Base-by-base conservation (phyloP, 139 green algal species). In the Chlorella sorokiniana region DNA sequence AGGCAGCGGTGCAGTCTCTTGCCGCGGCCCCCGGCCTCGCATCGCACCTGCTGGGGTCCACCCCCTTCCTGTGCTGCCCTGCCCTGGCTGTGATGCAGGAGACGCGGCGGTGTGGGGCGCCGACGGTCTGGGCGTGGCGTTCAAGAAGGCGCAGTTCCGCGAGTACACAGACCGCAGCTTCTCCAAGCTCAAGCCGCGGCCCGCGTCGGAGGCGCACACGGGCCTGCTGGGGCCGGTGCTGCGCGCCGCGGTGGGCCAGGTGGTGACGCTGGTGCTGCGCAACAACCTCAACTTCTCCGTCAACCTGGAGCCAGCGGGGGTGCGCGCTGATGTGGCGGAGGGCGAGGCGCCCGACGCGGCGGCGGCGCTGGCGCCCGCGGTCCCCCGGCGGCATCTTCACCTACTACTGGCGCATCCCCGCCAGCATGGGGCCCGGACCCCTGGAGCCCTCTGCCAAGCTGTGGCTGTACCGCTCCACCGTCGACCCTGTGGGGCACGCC, bases 81-180 rank as follows among this genome's bases (percentile, higher is more conserved):
- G n/a, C n/a, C n/a, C n/a, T n/a, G n/a, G n/a, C n/a, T n/a, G n/a
- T n/a, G n/a, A n/a, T 42, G 35, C 73, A 79, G 73, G 52, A 4
- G 54, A 79, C 52, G 8, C 71, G 22, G 48, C 48, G 5, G 48
- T 79, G 4, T 79, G 73, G 73, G 69, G 52, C 1, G 25, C 69
- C 52, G 37, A 56, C 37, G 75, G 75, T 33, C 40, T 91, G 27
- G 88, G 82, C 41, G 40, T 41, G 40, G 76, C 54, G 25, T 86
- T 81, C 44, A 62, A 44, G 29, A 92, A 92, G 83, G 85, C 78
- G 25, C 67, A 86, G 44, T 92, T 89, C 62, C 54, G 79, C 29
- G 59, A 79, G 48, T 92, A 91, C 79, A 89, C 80, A 4, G 86
- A 91, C 35, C 11, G 74, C 74, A 81, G 74, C 54, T 56, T 33